Evolutionary conservation across 2,329 filamentous ascomycete species (phyloP), one percentile per base, ranked within the genome.

Genomic region (Furcasterigmium furcatum): DNA sequence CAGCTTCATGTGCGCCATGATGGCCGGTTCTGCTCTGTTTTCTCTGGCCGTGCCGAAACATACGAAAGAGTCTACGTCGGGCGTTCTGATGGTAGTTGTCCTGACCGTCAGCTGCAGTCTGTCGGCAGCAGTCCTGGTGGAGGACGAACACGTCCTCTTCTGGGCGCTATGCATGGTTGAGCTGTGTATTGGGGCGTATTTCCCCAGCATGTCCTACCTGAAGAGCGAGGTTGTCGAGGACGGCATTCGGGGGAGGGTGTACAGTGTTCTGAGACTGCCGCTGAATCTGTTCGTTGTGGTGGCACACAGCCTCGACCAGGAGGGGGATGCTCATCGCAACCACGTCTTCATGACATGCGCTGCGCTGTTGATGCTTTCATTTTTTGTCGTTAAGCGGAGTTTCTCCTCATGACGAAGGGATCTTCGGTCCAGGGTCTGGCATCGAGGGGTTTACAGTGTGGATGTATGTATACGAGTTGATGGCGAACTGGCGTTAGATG

Each of bases 131-230:
- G 65, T 70, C 9, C 54, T 74, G 3, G 46, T 71, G 13, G 65
- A 68, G 51, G 62, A 63, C 29, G 71, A 76, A 54, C 52, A 57
- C 4, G 38, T 71, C 4, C 67, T 75, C 1, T 77, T 84, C 52
- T 80, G 74, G 72, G 68, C 68, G 8, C 80, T 84, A 54, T 80
- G 76, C 53, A 49, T 80, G 1, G 74, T 83, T 44, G 79, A 84
- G 56, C 63, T 67, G 10, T 79, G 76, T 55, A 72, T 82, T 19
- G 80, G 79, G 5, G 64, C 76, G 29, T 84, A 83, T 54, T 82
- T 71, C 53, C 80, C 79, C 0, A 72, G 69, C 46, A 77, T 81
- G 58, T 74, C 70, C 1, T 73, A 73, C 41, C 55, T 82, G 44
- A 82, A 82, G 58, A 73, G 74, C 27, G 64, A 70, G 35, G 56